Percentiles rank a stretch among this genome's conserved stretches.
These are phyloP conservation scores for Mikania micrantha DNA, from an alignment of 129 eudicot species.

Conservation along the genomic window DNA sequence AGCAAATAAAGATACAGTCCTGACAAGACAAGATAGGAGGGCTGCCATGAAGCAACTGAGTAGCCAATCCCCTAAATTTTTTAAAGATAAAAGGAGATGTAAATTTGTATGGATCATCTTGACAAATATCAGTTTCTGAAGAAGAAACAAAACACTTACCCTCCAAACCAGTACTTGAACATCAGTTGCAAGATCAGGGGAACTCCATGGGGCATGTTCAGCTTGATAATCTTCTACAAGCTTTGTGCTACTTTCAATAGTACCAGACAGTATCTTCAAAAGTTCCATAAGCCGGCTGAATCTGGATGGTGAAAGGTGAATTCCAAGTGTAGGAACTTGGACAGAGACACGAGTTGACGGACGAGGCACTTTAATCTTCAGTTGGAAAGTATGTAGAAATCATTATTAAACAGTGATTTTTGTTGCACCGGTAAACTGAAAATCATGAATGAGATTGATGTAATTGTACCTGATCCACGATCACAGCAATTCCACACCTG, in stretches of 20 bases:
- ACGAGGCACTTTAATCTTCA: constrained; percentile 79
- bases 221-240: constrained; percentile 44
- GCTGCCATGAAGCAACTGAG: constrained; percentile 93
- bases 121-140: neutral
- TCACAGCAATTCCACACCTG: constrained; percentile 86
- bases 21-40: constrained; percentile 73
- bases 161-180: constrained; percentile 90
- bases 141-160: constrained; percentile 33
- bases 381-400: constrained; percentile 7
- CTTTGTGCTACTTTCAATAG: constrained; percentile 52
- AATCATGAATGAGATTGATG: neutral
- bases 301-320: constrained; percentile 85
- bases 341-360: constrained; percentile 90
- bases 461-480: constrained; percentile 80
- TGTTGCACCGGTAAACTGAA: neutral
- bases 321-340: constrained; percentile 88
- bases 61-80: constrained; percentile 84
- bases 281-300: constrained; percentile 63
- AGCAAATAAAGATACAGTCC: constrained; percentile 69
- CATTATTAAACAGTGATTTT: neutral
- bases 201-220: constrained; percentile 72
- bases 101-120: neutral
- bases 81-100: neutral
- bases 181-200: constrained; percentile 78
- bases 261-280: constrained; percentile 57